phyloP scores from a whole-genome alignment of 495 filamentous ascomycete genomes.

The Halenospora varia region DNA sequence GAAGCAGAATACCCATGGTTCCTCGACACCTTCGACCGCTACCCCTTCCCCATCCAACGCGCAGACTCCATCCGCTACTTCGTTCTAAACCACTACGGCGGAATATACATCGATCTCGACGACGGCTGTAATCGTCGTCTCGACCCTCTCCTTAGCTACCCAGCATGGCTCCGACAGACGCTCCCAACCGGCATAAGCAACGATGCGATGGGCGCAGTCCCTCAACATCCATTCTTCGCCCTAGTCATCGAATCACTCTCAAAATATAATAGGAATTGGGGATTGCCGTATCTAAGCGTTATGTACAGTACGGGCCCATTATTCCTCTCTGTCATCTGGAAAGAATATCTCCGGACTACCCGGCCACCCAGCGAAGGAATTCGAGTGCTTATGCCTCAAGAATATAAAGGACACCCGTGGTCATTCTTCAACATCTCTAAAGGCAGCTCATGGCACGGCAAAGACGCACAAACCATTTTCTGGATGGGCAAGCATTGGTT shows the following conservation, averaged over 20 bases:
- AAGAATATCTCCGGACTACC: conserved; percentile 49
- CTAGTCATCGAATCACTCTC: conserved; percentile 66
- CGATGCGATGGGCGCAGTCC: conserved; percentile 79
- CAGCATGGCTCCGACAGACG: conserved; percentile 77
- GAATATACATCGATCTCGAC: conserved; percentile 87
- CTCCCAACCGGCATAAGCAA: conserved; percentile 84
- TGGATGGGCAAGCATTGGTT: conserved; percentile 80
- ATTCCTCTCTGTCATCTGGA: conserved; percentile 82
- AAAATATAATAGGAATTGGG: conserved; percentile 70
- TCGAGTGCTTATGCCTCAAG: conserved; percentile 54
- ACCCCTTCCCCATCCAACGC: conserved; percentile 77
- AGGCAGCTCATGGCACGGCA: conserved; percentile 74
- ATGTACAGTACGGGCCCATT: conserved; percentile 85
- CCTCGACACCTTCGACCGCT: conserved; percentile 75
- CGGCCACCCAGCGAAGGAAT: conserved; percentile 27
- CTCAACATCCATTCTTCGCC: conserved; percentile 80
- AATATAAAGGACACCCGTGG: conserved; percentile 68
- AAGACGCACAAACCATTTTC: conserved; percentile 72
- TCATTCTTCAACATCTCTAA: conserved; percentile 74
- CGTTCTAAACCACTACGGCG: conserved; percentile 75
- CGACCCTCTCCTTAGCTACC: conserved; percentile 76
- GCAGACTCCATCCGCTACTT: conserved; percentile 89
- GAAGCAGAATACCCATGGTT: conserved; percentile 76
- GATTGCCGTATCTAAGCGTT: conserved; percentile 81
- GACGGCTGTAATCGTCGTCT: conserved; percentile 82